phyloP scores from a whole-genome alignment of 1,139 yeast genomes.

The Suhomyces panamericanus region DNA sequence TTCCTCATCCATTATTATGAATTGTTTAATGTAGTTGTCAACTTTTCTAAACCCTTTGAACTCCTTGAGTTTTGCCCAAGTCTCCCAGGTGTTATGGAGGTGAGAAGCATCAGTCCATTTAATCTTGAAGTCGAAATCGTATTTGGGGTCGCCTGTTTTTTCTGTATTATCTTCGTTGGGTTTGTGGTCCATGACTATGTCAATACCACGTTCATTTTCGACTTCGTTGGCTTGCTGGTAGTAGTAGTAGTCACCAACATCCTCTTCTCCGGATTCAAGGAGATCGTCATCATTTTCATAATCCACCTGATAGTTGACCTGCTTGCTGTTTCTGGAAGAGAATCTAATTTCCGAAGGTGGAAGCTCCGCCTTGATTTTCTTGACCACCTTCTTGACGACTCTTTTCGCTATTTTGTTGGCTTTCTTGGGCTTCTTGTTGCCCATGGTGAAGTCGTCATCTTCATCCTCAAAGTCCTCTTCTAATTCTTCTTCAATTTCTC shows the following conservation, averaged over 20 bases:
- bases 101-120: conserved; percentile 92
- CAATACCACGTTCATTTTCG: conserved; percentile 49
- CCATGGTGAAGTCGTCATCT: conserved; percentile 31
- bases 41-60: conserved; percentile 79
- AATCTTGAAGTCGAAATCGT: conserved; percentile 62
- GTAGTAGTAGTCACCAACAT: conserved; percentile 41
- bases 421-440: conserved; percentile 18
- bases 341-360: conserved; percentile 58
- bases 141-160: conserved; percentile 54
- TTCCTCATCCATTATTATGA: conserved; percentile 69
- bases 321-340: conserved; percentile 67
- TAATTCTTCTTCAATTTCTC: conserved; percentile 28
- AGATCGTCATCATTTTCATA: conserved; percentile 65
- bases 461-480: conserved; percentile 34
- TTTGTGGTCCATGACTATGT: conserved; percentile 56
- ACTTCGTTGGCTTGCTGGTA: conserved; percentile 33
- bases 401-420: conserved; percentile 4
- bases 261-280: conserved; percentile 48
- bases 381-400: conserved; percentile 13
- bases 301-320: conserved; percentile 77
- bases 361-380: conserved; percentile 11
- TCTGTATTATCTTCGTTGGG: conserved; percentile 37
- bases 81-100: conserved; percentile 94
- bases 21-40: conserved; percentile 86
- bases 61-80: conserved; percentile 55